These are phyloP conservation scores for Plasmopara halstedii DNA, from an alignment of 352 stramenopile genomes.

Conservation along the genomic window DNA sequence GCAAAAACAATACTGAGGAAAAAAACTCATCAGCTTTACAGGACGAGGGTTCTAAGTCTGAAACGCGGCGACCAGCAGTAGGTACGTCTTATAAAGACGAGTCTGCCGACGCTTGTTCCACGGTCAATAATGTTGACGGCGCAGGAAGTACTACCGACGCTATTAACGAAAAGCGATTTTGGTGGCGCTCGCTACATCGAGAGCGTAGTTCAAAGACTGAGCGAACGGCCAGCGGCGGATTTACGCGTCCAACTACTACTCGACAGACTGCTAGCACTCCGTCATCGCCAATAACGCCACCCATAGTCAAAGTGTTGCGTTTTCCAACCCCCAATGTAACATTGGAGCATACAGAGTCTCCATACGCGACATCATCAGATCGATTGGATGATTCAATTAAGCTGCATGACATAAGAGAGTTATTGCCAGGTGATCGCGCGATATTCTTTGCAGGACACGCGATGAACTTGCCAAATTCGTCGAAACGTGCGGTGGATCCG, in stretches of 20 bases:
- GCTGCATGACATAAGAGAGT: conserved; percentile 44
- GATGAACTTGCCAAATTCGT: conserved; percentile 32
- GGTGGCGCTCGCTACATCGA: conserved; percentile 62
- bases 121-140: conserved; percentile 23
- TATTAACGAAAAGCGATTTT: conserved; percentile 58
- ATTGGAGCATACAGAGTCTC: conserved; percentile 6
- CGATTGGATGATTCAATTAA: conserved; percentile 51
- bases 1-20: conserved; percentile 17
- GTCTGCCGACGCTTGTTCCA: conserved; percentile 15
- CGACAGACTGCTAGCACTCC: conserved; percentile 27
- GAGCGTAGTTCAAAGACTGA: conserved; percentile 47
- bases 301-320: conserved; percentile 9
- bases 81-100: conserved; percentile 17
- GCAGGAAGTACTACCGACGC: conserved; percentile 35
- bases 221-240: conserved; percentile 53
- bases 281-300: conserved; percentile 21
- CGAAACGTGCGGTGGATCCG: conserved; percentile 47
- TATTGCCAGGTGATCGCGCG: conserved; percentile 38
- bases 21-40: background rate
- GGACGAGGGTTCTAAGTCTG: conserved; percentile 12
- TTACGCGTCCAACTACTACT: conserved; percentile 41
- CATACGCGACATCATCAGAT: conserved; percentile 12
- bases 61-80: conserved; percentile 23
- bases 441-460: conserved; percentile 49
- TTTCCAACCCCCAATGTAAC: conserved; percentile 7